Base-by-base conservation (phyloP, 1,139 yeast genomes). In the Arxiozyma bovina region DNA sequence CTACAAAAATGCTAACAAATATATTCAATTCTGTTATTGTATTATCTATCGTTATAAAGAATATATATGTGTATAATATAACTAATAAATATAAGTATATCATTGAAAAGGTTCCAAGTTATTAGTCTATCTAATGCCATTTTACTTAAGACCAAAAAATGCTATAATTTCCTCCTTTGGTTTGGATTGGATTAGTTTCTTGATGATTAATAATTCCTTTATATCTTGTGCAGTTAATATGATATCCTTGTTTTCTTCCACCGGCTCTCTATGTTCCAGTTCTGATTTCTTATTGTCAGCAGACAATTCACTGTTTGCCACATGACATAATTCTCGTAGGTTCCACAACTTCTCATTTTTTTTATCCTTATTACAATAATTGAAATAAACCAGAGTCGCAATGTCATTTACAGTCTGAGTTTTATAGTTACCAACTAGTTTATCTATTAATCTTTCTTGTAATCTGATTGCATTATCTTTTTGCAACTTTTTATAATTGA, bases 161-260 rank as follows among this genome's bases (percentile, higher is more conserved):
- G 78, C 69, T 60, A 88, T 54, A 53, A 91, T 68, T 48, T 80
- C 79, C 4, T 83, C 87, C 60, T 78, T 79, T 1, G 96, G 96
- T 68, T 87, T 90, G 47, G 77, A 57, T 57, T 80, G 77, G 68
- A 91, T 77, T 54, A 90, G 71, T 59, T 74, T 74, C 64, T 82
- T 84, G 53, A 90, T 77, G 21, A 79, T 74, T 43, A 75, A 61
- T 41, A 88, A 71, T 54, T 85, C 87, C 3, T 71, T 67, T 1
- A 79, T 54, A 63, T 85, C 90, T 1, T 68, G 68, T 3, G 61
- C 60, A 0, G 69, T 50, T 7, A 57, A 52, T 11, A 49, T 51
- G 23, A 64, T 43, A 12, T 58, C 62, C 15, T 62, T 52, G 6
- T 56, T 59, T 55, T 48, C 51, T 52, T 54, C 63, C 25, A 15